phyloP scores from a whole-genome alignment of 352 stramenopile species.

The Globisporangium spinosum region DNA sequence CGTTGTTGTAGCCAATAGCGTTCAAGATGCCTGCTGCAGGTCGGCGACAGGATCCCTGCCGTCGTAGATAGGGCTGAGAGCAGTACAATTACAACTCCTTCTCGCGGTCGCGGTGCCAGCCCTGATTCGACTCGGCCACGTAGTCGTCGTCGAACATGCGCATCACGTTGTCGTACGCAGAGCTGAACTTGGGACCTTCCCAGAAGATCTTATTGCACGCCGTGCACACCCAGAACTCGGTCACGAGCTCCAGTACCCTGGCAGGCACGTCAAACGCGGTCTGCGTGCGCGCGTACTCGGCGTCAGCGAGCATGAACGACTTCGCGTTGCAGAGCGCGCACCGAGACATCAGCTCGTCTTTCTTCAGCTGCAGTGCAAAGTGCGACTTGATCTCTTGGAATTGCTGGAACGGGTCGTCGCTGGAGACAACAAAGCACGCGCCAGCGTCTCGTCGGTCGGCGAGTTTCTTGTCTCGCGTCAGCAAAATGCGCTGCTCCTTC shows the following conservation, averaged over 20 bases:
- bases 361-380: conserved; percentile 56
- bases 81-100: background rate
- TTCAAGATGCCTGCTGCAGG: background rate
- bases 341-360: conserved; percentile 72
- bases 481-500: conserved; percentile 64
- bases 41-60: background rate
- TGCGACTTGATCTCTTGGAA: conserved; percentile 77
- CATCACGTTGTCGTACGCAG: conserved; percentile 17
- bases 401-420: conserved; percentile 62
- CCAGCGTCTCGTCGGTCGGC: conserved; percentile 57
- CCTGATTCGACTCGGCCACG: background rate
- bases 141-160: conserved; percentile 16
- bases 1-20: background rate
- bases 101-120: conserved; percentile 9
- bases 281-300: conserved; percentile 46
- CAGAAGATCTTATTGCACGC: conserved; percentile 28
- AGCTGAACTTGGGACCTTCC: conserved; percentile 32
- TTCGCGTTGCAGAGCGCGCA: conserved; percentile 71
- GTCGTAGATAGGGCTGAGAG: background rate
- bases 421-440: conserved; percentile 73
- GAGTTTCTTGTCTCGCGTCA: conserved; percentile 77
- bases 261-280: conserved; percentile 50
- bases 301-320: conserved; percentile 48
- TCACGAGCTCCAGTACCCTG: conserved; percentile 52
- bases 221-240: conserved; percentile 44